Conservation (phyloP, 805 yeast genomes). For the Komagataella pastoris region DNA sequence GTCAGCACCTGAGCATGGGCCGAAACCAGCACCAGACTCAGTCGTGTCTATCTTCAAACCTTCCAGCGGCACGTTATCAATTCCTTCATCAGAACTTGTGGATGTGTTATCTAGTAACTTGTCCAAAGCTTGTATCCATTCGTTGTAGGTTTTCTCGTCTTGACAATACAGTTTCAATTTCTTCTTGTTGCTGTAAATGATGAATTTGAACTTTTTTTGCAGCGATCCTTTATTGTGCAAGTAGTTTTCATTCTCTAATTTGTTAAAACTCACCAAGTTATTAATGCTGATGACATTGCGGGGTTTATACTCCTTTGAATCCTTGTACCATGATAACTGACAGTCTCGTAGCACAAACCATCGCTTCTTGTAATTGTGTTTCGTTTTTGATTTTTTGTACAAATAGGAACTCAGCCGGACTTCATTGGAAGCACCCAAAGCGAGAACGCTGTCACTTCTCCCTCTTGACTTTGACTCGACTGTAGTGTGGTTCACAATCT, state of each 20-base stretch:
- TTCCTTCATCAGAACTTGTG: background rate
- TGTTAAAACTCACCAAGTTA: slow-evolving; percentile 10
- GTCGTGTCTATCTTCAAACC: background rate
- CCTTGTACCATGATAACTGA: slow-evolving; percentile 26
- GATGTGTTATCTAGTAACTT: slow-evolving; percentile 1
- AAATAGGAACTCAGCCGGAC: slow-evolving; percentile 16
- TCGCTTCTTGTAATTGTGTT: slow-evolving; percentile 22
- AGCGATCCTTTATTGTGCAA: background rate
- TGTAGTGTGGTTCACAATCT: background rate
- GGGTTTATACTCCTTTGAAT: slow-evolving; percentile 23
- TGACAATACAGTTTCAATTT: slow-evolving; percentile 8
- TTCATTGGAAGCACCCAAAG: slow-evolving; percentile 6
- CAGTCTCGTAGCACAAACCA: slow-evolving; percentile 26
- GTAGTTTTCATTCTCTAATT: slow-evolving; percentile 2
- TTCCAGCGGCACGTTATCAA: background rate
- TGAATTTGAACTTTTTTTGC: slow-evolving; percentile 1
- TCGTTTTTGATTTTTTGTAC: slow-evolving; percentile 17
- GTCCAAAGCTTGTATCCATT: slow-evolving; percentile 4
- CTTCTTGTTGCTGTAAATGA: slow-evolving; percentile 4
- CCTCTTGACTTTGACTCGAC: slow-evolving; percentile 1
- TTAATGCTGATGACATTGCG: slow-evolving; percentile 16
- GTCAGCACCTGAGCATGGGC: background rate
- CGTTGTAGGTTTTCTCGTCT: slow-evolving; percentile 3
- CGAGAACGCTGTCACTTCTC: background rate
- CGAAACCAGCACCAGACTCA: background rate